These are phyloP conservation scores for Elsinoe perseae DNA, from an alignment of 2,329 filamentous ascomycete species.

Conservation along the genomic window DNA sequence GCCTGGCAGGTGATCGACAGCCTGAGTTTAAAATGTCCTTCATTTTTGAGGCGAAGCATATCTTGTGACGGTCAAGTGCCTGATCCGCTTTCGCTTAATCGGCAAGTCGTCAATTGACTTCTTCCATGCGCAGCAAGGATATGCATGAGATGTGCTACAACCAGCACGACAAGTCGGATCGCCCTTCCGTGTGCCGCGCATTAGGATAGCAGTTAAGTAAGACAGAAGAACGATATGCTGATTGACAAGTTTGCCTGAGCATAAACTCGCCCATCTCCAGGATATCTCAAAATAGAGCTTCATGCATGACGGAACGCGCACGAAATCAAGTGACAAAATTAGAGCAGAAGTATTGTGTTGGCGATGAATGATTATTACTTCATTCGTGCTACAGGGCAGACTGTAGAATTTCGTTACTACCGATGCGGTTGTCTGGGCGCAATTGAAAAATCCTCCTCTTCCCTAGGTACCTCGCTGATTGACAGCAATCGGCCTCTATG, in stretches of 20 bases:
- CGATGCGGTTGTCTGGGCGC: not conserved
- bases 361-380: not conserved
- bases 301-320: not conserved
- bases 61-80: constrained; percentile 1
- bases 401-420: not conserved
- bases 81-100: not conserved
- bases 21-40: not conserved
- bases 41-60: constrained; percentile 1
- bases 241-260: not conserved
- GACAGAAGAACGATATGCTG: not conserved
- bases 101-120: not conserved
- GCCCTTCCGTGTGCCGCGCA: not conserved
- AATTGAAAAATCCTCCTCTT: not conserved
- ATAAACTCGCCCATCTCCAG: not conserved
- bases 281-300: not conserved
- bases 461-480: not conserved
- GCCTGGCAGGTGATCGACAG: not conserved
- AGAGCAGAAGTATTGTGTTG: too few relatives aligned
- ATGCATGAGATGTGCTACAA: too few relatives aligned
- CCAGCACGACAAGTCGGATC: not conserved
- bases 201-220: not conserved
- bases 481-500: not conserved
- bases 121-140: too few relatives aligned
- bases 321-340: not conserved
- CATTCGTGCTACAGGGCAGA: not conserved